Evolutionary conservation across 768 basidiomycete species (phyloP).

Genomic region (Termitomyces sp.): DNA sequence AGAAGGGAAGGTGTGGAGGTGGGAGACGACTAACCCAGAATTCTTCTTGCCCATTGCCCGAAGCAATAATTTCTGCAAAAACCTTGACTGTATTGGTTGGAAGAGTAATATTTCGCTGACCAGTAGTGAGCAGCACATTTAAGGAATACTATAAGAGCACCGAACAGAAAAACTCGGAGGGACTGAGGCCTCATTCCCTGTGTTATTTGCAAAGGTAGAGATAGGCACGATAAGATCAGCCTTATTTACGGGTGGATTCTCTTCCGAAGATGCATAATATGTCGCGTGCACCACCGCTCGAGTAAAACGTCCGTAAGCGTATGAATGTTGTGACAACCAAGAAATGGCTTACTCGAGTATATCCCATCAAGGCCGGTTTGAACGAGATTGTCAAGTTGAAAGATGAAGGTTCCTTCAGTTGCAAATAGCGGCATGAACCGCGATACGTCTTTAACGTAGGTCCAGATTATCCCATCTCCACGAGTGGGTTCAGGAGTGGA

Average conservation of each 20-base stretch:
- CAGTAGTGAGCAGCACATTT: not conserved
- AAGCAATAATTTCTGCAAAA: conserved; percentile 71
- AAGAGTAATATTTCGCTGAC: conserved; percentile 61
- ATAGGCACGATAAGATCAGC: conserved; percentile 69
- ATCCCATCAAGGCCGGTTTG: conserved; percentile 55
- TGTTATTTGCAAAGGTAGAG: conserved; percentile 57
- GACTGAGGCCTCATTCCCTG: conserved; percentile 71
- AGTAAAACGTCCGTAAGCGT: not conserved
- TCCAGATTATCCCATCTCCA: conserved; percentile 74
- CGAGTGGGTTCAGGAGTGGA: conserved; percentile 74
- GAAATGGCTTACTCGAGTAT: conserved; percentile 53
- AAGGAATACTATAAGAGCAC: not conserved
- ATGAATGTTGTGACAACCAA: not conserved
- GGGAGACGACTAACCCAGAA: conserved; percentile 58
- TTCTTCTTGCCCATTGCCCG: conserved; percentile 54
- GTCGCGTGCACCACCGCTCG: conserved; percentile 68
- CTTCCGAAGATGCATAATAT: conserved; percentile 57
- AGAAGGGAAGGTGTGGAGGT: not conserved
- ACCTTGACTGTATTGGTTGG: conserved; percentile 66
- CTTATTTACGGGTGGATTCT: conserved; percentile 54
- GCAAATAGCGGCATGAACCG: conserved; percentile 69
- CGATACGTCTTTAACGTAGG: conserved; percentile 72
- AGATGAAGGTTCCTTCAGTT: conserved; percentile 62
- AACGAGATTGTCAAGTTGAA: conserved; percentile 71
- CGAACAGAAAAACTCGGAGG: conserved; percentile 69